phyloP scores from a whole-genome alignment of 164 flowering plant species.

The Liquidambar formosana region DNA sequence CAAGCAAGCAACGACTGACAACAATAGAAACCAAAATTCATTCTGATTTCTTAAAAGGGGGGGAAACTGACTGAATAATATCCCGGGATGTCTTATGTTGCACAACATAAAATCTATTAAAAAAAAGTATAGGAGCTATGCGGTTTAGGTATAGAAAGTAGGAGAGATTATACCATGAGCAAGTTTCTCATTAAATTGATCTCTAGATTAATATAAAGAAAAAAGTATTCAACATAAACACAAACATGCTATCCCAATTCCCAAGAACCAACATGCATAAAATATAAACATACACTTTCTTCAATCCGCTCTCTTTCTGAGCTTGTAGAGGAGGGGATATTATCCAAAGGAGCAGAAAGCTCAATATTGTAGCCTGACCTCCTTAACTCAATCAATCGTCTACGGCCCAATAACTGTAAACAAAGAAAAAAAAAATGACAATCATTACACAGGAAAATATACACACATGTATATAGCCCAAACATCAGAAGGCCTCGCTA shows the following conservation, averaged over 20 bases:
- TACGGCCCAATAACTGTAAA: conserved; percentile 81
- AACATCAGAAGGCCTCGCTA: not conserved
- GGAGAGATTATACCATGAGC: not conserved
- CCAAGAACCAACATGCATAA: conserved; percentile 3
- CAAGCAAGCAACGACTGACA: too few relatives aligned
- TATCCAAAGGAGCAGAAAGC: conserved; percentile 81
- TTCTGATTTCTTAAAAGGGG: too few relatives aligned
- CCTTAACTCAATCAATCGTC: conserved; percentile 72
- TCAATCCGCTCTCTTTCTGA: conserved; percentile 83
- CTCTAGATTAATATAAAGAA: not conserved
- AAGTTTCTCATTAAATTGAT: not conserved
- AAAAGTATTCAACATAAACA: not conserved
- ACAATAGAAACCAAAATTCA: too few relatives aligned
- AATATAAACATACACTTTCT: conserved; percentile 64
- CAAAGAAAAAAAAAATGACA: conserved; percentile 1
- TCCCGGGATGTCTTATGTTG: too few relatives aligned
- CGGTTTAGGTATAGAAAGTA: too few relatives aligned
- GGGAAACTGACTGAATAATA: too few relatives aligned
- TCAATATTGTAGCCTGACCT: conserved; percentile 86
- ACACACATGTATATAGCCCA: not conserved
- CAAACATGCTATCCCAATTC: not conserved
- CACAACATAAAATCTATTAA: too few relatives aligned
- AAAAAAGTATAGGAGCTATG: too few relatives aligned
- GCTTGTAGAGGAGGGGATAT: conserved; percentile 71
- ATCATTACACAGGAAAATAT: conserved; percentile 10